A percentile compares a stretch with the other conserved stretches of the same genome.
Conservation (phyloP, 1,139 yeast genomes). For the Kodamaea derodonti region DNA sequence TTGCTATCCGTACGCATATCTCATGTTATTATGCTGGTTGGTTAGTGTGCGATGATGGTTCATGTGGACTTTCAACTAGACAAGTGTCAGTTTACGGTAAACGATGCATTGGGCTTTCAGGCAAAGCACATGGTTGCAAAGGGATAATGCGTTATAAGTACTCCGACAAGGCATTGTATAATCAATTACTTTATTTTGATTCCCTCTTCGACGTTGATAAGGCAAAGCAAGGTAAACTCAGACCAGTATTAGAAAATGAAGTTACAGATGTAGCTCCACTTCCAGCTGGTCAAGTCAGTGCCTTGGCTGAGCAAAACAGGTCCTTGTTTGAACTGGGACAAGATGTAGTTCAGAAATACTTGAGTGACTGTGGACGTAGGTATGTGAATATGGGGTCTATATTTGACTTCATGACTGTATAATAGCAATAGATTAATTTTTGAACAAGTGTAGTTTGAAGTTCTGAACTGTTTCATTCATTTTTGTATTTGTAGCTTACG, state of each 20-base stretch:
- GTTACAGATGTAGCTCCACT: conserved; percentile 27
- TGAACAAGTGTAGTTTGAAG: no score
- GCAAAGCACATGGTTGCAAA: conserved; percentile 65
- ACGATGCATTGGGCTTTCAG: conserved; percentile 69
- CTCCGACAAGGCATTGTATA: conserved; percentile 76
- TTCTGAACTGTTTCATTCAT: not conserved
- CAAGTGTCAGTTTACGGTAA: conserved; percentile 88
- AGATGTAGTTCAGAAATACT: conserved; percentile 68
- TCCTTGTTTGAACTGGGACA: conserved; percentile 54
- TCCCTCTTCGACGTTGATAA: conserved; percentile 80
- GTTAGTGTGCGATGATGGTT: conserved; percentile 77
- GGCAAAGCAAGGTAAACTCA: conserved; percentile 55
- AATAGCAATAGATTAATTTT: not conserved
- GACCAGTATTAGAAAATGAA: conserved; percentile 36
- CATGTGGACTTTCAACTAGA: conserved; percentile 79
- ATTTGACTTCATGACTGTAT: conserved; percentile 52
- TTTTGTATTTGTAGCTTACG: not conserved
- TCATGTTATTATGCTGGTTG: conserved; percentile 80
- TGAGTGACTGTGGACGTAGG: conserved; percentile 83
- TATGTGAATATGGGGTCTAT: conserved; percentile 84
- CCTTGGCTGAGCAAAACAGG: conserved; percentile 79
- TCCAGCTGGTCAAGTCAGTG: conserved; percentile 58
- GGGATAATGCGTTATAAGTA: conserved; percentile 82
- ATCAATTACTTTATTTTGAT: conserved; percentile 77
- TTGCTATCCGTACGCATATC: conserved; percentile 63